Evolutionary conservation across 1,284 basidiomycete genomes (phyloP), one percentile per base, ranked within the genome.

Genomic region (Rhodotorula sp.): DNA sequence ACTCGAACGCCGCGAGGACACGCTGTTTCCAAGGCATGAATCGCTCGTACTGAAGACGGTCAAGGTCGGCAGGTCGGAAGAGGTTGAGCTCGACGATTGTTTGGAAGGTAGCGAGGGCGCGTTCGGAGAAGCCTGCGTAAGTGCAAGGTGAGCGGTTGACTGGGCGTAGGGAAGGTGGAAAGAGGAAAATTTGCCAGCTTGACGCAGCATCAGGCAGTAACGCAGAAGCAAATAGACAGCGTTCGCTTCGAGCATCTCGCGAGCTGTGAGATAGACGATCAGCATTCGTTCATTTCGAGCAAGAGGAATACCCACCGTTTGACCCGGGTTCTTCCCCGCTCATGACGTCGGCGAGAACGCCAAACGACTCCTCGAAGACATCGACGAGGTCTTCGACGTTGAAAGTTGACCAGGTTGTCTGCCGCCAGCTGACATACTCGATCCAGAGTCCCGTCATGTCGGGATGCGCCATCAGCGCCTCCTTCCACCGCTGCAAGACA

Each of bases 401-500:
- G 46, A 77, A 77, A 24, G 62, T 74, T 27, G 64, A 67, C 62
- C 74, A 74, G 19, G 64, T 68, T 34, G 76, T 76, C 66, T 77
- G 76, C 55, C 76, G 34, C 62, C 72, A 76, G 30, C 64, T 61
- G 29, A 77, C 68, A 32, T 76, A 77, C 56, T 68, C 68, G 39
- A 73, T 70, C 76, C 76, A 77, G 34, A 76, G 32, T 0, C 67
- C 64, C 32, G 72, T 73, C 49, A 74, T 39, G 30, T 66, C 59
- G 15, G 74, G 73, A 30, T 72, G 34, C 8, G 32, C 19, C 9
- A 27, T 54, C 71, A 76, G 79, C 1, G 89, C 86, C 51, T 85
- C 83, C 60, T 89, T 87, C 91, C 91, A 94, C 76, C 92, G 88
- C 20, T 82, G 80, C 29, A 78, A 71, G 17, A 88, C 75, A 79